Base-by-base conservation (phyloP, 306 rosid genomes). In the Prunus salicina region DNA sequence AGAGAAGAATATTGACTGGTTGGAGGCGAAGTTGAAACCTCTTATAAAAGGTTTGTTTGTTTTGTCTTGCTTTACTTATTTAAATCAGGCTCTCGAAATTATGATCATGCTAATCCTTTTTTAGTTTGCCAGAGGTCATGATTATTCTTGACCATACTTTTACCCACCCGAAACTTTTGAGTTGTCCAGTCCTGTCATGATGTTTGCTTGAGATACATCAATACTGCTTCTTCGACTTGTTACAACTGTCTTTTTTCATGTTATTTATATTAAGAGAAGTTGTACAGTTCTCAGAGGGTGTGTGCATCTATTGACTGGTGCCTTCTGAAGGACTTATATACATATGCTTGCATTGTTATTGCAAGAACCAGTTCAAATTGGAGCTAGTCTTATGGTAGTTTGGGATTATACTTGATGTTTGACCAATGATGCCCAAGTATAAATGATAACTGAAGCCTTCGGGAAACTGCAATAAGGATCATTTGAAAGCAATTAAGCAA, bases 1-100 rank as follows among this genome's bases (percentile, higher is more conserved):
- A 25, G 98, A 95, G 90, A 92, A 92, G 73, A 95, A 95, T 76
- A 83, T 95, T 62, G 97, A 95, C 80, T 95, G 98, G 97, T 73
- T 95, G 84, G 81, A 92, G 84, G 85, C 87, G 11, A 92, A 87
- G 81, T 80, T 95, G 87, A 82, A 88, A 82, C 98, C 96, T 79
- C 91, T 95, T 63, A 53, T 95, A 67, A 90, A 89, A 90, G 97
- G 98, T 93, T 77, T 45, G 93, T 85, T 28, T 65, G 55, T 18
- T 78, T 20, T 75, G 55, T 32, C 12, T 64, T 79, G 69, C 79
- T 69, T 58, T 65, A 30, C 18, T 69, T 65, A 9, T 27, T 60
- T 22, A 43, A 34, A 53, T 8, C 30, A 46, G 62, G 28, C 68
- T 32, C 14, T 20, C 8, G 8, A 28, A 11, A 19, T 19, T 64